Conservation (phyloP, 164 flowering plant species). For the Annona cherimola region DNA sequence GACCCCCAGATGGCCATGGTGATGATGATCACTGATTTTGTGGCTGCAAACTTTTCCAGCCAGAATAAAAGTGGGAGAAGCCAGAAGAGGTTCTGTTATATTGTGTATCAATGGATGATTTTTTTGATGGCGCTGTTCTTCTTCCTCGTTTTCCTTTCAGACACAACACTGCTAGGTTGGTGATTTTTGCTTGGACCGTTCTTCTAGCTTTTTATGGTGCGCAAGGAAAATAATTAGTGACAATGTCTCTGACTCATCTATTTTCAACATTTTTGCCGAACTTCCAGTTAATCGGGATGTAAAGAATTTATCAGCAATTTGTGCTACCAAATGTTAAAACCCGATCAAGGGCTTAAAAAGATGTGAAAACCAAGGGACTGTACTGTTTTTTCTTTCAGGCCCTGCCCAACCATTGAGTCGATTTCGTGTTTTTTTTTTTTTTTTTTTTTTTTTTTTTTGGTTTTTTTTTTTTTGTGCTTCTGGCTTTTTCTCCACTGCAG, state of each 20-base stretch:
- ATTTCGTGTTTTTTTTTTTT: too few species aligned
- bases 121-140: constrained; percentile 11
- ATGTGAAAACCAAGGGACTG: too few species aligned
- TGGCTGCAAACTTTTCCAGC: constrained; percentile 20
- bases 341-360: not conserved
- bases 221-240: constrained; percentile 18
- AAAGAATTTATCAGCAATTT: not conserved
- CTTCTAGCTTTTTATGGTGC: not conserved
- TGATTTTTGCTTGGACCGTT: not conserved
- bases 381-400: too few species aligned
- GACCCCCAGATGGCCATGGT: constrained; percentile 57
- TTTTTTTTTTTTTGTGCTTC: too few species aligned
- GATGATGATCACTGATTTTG: constrained; percentile 31
- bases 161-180: not conserved
- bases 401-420: too few species aligned
- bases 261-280: not conserved
- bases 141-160: constrained; percentile 1
- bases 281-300: not conserved
- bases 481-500: too few species aligned
- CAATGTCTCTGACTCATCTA: not conserved
- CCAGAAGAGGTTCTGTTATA: constrained; percentile 15
- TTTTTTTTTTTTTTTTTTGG: too few species aligned
- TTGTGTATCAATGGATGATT: constrained; percentile 17
- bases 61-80: constrained; percentile 37
- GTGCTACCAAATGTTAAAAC: not conserved